These are phyloP conservation scores for Fraxinus baroniana DNA, from an alignment of 305 asterid species.

Conservation along the genomic window DNA sequence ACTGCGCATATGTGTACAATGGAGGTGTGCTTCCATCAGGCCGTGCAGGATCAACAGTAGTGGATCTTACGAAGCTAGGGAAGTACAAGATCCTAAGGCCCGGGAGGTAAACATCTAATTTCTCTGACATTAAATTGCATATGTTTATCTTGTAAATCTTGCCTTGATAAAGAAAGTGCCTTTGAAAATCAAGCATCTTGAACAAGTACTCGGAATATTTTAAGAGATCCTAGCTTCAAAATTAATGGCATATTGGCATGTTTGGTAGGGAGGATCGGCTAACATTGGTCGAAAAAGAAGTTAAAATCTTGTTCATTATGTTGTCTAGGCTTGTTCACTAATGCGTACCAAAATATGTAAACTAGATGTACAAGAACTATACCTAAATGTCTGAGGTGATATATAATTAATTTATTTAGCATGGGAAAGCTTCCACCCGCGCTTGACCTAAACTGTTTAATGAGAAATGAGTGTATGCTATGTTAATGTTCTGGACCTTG, in stretches of 20 bases:
- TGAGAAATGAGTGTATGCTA: not conserved
- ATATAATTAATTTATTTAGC: not conserved
- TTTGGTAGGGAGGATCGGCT: not conserved
- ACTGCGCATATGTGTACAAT: constrained; percentile 65
- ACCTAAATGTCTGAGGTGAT: not conserved
- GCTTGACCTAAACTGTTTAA: not conserved
- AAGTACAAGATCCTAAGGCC: constrained; percentile 75
- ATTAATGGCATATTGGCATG: not conserved
- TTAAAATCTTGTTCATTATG: not conserved
- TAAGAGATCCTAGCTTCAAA: not conserved
- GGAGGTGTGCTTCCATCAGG: constrained; percentile 81
- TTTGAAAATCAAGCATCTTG: not conserved
- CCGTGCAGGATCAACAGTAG: constrained; percentile 84
- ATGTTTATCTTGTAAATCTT: not conserved
- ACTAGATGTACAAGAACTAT: not conserved
- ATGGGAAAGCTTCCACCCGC: not conserved
- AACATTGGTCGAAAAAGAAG: not conserved
- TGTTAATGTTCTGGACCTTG: not conserved
- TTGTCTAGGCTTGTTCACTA: not conserved
- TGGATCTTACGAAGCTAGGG: constrained; percentile 76
- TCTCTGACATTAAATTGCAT: not conserved
- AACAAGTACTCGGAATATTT: not conserved
- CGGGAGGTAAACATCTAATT: constrained; percentile 56
- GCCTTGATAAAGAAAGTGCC: not conserved
- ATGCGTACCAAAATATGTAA: not conserved